Conservation (phyloP, 208 protist genomes). For the Trypanosoma platydactyli region DNA sequence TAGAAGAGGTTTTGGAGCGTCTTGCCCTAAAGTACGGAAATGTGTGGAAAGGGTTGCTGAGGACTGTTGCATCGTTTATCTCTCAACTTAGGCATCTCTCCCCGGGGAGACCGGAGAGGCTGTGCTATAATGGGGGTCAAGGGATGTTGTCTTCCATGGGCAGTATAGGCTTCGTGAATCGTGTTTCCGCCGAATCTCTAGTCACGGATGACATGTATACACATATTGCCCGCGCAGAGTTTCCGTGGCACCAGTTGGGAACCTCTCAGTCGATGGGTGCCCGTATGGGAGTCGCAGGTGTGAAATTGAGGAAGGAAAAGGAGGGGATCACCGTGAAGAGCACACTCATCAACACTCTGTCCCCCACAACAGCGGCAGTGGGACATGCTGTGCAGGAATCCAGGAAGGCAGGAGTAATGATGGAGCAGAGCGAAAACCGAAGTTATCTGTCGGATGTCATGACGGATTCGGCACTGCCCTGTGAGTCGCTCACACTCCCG, state of each 20-base stretch:
- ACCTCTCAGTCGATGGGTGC: neutral
- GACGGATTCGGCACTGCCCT: neutral
- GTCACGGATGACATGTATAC: slow-evolving; percentile 48
- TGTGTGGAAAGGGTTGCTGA: slow-evolving; percentile 11
- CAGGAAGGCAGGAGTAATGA: neutral
- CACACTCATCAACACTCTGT: too few species aligned
- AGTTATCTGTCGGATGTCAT: neutral
- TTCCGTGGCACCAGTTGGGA: neutral
- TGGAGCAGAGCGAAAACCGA: neutral
- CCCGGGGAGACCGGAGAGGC: neutral
- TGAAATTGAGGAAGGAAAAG: neutral
- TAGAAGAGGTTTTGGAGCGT: slow-evolving; percentile 63
- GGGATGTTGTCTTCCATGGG: slow-evolving; percentile 4
- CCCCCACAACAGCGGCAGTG: slow-evolving; percentile 1
- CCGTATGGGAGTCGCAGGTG: too few species aligned
- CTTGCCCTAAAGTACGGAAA: slow-evolving; percentile 61
- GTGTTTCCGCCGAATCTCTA: slow-evolving; percentile 16
- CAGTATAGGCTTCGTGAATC: neutral
- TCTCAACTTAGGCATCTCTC: slow-evolving; percentile 13
- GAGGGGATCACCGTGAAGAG: neutral
- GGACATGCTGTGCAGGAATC: neutral
- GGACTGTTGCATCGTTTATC: slow-evolving; percentile 14
- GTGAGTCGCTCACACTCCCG: neutral
- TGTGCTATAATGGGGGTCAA: neutral
- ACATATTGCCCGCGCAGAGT: slow-evolving; percentile 39